A percentile compares a stretch with the other conserved stretches of the same genome.
Conservation (phyloP, 176 grass and related monocot species). For the Musa troglodytarum region DNA sequence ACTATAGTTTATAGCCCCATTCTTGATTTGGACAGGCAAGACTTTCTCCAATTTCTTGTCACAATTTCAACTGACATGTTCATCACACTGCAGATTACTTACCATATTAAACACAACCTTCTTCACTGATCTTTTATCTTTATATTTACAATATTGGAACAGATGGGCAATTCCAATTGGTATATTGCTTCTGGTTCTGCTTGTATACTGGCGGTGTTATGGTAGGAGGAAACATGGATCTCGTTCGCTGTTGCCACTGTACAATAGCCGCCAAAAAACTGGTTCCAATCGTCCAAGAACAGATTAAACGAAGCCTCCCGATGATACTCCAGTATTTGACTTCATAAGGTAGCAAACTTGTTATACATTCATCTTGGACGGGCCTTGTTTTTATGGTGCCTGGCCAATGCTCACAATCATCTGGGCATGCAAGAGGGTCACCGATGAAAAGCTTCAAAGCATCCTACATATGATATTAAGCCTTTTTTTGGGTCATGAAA, state of each 20-base stretch:
- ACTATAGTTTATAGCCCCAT: constrained; percentile 73
- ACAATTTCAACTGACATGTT: neutral
- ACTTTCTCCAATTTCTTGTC: neutral
- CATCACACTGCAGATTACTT: neutral
- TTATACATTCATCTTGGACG: constrained; percentile 21
- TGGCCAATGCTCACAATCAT: constrained; percentile 26
- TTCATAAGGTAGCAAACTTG: neutral
- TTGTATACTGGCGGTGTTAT: constrained; percentile 72
- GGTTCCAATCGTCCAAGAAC: constrained; percentile 47
- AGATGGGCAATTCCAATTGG: constrained; percentile 83
- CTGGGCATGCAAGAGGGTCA: constrained; percentile 5
- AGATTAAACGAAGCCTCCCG: constrained; percentile 33
- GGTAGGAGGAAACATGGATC: constrained; percentile 49
- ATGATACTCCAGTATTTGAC: neutral
- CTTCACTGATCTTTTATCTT: constrained; percentile 3
- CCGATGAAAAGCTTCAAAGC: neutral
- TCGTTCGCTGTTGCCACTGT: constrained; percentile 52
- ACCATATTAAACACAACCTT: neutral
- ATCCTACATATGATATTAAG: neutral
- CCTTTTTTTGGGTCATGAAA: neutral
- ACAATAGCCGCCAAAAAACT: constrained; percentile 36
- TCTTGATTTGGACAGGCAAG: constrained; percentile 83
- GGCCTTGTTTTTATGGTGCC: constrained; percentile 47
- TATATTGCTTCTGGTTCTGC: constrained; percentile 21
- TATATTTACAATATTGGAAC: constrained; percentile 11